Evolutionary conservation across 176 grass and related monocot genomes (phyloP), one percentile per base, ranked within the genome.

Genomic region (Pontederia paniculata): DNA sequence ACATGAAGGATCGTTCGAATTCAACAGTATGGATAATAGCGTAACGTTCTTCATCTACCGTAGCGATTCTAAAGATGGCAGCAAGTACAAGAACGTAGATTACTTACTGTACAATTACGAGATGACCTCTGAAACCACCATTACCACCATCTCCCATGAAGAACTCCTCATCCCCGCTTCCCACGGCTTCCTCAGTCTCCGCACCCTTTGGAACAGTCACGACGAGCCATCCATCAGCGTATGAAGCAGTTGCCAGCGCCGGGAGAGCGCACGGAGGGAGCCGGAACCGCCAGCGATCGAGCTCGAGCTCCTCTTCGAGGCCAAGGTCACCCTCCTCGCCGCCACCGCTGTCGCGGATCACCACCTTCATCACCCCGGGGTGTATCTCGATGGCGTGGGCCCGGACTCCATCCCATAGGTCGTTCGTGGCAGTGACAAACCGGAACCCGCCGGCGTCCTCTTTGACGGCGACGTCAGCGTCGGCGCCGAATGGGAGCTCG

Each of bases 401-500:
- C 16, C 52, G 62, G 76, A 85, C 73, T 21, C 5, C 63, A 42
- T 21, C n/a, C 55, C 59, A 65, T 52, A 19, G 50, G 17, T 10
- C 22, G n/a, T 18, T 56, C 13, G 69, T 42, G 21, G 72, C 55
- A 0, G 57, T 81, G 46, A 80, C 65, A 64, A 95, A 89, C 68
- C 83, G 76, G 78, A 82, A 85, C 12, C 73, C 81, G 59, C 69
- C 70, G 12, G 81, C 37, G 53, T 62, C 73, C 23, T 95, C 81
- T 44, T 80, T 58, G 51, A 82, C 46, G 20, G 47, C 25, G 68
- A 95, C 89, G 69, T 82, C 68, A 21, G 78, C 55, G 74, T 85
- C 81, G n/a, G 78, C 89, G 2, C 81, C 66, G 60, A 95, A 53
- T 18, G 89, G 85, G 45, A 89, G 84, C 78, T 95, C 89, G 10